phyloP scores from a whole-genome alignment of 2,329 filamentous ascomycete genomes.

The Fusarium sp. region DNA sequence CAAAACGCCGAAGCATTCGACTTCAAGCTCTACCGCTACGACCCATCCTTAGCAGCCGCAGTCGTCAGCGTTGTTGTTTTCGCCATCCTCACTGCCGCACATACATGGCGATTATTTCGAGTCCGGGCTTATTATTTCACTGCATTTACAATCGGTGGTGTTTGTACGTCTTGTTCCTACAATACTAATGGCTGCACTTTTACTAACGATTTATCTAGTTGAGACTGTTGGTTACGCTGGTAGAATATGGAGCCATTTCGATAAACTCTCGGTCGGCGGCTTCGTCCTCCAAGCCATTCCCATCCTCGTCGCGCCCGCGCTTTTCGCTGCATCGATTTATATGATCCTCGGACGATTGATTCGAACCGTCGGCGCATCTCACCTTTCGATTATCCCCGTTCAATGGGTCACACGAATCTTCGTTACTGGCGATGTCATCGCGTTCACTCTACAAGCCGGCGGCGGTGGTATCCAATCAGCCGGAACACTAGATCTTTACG shows the following conservation, averaged over 20 bases:
- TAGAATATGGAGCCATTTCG: slow-evolving; percentile 21
- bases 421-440: slow-evolving; percentile 6
- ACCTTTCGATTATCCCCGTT: slow-evolving; percentile 4
- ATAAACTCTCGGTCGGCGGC: neutral
- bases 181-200: fast-evolving
- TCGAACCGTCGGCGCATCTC: slow-evolving; percentile 3
- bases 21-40: slow-evolving; percentile 18
- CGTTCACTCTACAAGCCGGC: neutral
- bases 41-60: slow-evolving; percentile 2
- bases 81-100: neutral
- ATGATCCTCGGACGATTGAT: slow-evolving; percentile 23
- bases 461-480: slow-evolving; percentile 14
- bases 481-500: neutral
- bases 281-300: slow-evolving; percentile 16
- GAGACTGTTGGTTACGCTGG: slow-evolving; percentile 12
- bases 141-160: neutral
- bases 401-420: slow-evolving; percentile 21
- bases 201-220: neutral
- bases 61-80: slow-evolving; percentile 3
- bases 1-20: neutral
- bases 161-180: neutral
- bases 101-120: neutral
- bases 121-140: slow-evolving; percentile 14
- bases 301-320: slow-evolving; percentile 13
- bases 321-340: slow-evolving; percentile 20